Conservation (phyloP, 2,329 filamentous ascomycete genomes). For the Neophaeococcomyces aloes region DNA sequence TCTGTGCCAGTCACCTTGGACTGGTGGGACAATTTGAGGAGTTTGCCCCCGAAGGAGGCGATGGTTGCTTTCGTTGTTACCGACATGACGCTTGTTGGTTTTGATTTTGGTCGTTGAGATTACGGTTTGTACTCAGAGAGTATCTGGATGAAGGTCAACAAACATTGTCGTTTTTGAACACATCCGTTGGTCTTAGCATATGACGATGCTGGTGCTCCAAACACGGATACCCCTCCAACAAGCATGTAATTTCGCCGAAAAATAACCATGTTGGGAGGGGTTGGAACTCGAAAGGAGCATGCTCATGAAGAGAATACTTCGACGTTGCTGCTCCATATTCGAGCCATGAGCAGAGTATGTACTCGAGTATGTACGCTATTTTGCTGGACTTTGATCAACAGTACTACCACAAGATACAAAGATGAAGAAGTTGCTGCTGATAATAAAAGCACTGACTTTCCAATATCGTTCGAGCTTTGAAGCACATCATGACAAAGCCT, state of each 20-base stretch:
- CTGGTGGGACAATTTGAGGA: slow-evolving; percentile 85
- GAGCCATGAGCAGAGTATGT: too few relatives aligned
- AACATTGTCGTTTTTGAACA: not conserved
- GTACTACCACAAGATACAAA: too few relatives aligned
- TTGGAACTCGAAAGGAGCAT: too few relatives aligned
- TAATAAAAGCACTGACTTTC: too few relatives aligned
- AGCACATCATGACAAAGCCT: too few relatives aligned
- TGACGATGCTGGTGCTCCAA: not conserved
- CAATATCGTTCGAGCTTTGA: too few relatives aligned
- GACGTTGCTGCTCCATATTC: too few relatives aligned
- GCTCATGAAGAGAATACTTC: too few relatives aligned
- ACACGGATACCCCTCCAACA: slow-evolving; percentile 1
- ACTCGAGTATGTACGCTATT: too few relatives aligned
- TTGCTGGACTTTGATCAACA: too few relatives aligned
- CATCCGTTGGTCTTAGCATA: not conserved
- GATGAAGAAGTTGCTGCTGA: too few relatives aligned
- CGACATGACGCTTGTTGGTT: slow-evolving; percentile 48
- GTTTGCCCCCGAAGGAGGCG: slow-evolving; percentile 82
- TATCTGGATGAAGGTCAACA: not conserved
- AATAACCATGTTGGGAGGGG: not conserved
- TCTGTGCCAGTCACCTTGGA: slow-evolving; percentile 69
- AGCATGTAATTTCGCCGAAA: not conserved
- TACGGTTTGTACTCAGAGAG: not conserved
- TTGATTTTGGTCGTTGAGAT: not conserved
- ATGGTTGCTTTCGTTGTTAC: slow-evolving; percentile 87